Conservation (phyloP, 1,284 basidiomycete species). For the Cutaneotrichosporon mucoides region DNA sequence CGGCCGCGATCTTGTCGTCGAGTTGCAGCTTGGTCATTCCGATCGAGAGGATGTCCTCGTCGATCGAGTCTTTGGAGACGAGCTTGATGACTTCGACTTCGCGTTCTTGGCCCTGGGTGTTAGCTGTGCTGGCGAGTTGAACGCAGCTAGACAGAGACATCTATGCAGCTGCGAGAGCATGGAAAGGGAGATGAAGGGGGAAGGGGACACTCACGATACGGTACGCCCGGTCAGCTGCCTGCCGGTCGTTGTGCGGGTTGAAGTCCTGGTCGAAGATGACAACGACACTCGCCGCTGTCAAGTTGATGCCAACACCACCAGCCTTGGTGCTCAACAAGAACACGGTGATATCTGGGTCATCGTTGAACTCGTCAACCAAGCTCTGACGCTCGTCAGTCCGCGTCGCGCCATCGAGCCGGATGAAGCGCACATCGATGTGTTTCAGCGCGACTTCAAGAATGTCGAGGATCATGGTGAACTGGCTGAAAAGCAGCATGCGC, state of each 20-base stretch:
- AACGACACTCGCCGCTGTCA: constrained; percentile 88
- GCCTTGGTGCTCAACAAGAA: constrained; percentile 96
- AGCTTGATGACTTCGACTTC: constrained; percentile 69
- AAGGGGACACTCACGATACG: constrained; percentile 58
- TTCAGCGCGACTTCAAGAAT: constrained; percentile 85
- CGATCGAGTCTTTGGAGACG: constrained; percentile 88
- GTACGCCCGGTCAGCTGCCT: constrained; percentile 96
- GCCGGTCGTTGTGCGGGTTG: constrained; percentile 80
- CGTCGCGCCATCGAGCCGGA: constrained; percentile 90
- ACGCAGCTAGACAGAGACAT: no score
- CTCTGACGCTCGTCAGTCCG: constrained; percentile 90
- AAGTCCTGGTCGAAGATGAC: constrained; percentile 98
- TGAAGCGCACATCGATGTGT: constrained; percentile 68
- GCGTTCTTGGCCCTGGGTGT: constrained; percentile 39
- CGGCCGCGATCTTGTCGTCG: constrained; percentile 69
- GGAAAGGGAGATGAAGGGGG: no score
- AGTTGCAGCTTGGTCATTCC: constrained; percentile 85
- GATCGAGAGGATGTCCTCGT: constrained; percentile 89
- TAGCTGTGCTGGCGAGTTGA: not conserved
- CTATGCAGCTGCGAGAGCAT: no score
- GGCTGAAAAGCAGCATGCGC: constrained; percentile 88
- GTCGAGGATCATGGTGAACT: constrained; percentile 94
- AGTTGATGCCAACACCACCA: constrained; percentile 69
- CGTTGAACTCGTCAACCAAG: constrained; percentile 94
- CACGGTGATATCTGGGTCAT: constrained; percentile 81